Conservation (phyloP, 192 early-diverging fungal genomes). For the Phycomyces nitens region DNA sequence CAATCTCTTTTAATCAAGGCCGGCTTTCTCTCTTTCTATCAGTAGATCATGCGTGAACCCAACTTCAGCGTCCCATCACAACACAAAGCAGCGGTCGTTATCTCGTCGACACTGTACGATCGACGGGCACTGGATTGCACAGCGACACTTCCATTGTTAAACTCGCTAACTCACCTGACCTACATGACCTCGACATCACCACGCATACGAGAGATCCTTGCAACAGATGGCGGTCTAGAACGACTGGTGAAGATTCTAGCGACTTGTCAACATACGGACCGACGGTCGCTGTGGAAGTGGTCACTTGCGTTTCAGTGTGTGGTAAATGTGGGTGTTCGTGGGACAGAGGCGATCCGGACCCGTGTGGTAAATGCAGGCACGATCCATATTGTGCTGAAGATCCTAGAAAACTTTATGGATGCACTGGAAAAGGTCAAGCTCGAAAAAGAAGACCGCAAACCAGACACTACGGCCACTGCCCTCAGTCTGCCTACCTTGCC, state of each 20-base stretch:
- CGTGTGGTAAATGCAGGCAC: constrained; percentile 85
- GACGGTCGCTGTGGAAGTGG: constrained; percentile 76
- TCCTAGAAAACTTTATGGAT: constrained; percentile 63
- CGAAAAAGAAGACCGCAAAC: constrained; percentile 37
- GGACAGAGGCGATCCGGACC: constrained; percentile 72
- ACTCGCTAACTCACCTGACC: constrained; percentile 83
- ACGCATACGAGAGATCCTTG: constrained; percentile 76
- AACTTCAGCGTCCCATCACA: constrained; percentile 76
- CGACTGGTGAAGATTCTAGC: constrained; percentile 80
- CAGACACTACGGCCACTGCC: background rate
- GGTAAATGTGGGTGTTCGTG: constrained; percentile 83
- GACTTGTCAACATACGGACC: constrained; percentile 50
- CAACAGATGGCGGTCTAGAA: constrained; percentile 85
- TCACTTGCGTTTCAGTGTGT: constrained; percentile 80
- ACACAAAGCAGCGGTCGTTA: constrained; percentile 77
- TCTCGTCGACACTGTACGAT: constrained; percentile 82
- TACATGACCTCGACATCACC: constrained; percentile 82
- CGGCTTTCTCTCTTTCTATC: too few relatives aligned
- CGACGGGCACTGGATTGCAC: constrained; percentile 93
- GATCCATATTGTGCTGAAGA: constrained; percentile 76
- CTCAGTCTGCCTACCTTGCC: background rate
- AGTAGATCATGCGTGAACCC: constrained; percentile 66
- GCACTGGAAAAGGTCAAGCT: constrained; percentile 50
- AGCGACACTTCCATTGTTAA: constrained; percentile 80
- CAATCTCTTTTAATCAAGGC: too few relatives aligned